phyloP scores from a whole-genome alignment of 1,284 basidiomycete genomes.

The Takashimella tepidaria region DNA sequence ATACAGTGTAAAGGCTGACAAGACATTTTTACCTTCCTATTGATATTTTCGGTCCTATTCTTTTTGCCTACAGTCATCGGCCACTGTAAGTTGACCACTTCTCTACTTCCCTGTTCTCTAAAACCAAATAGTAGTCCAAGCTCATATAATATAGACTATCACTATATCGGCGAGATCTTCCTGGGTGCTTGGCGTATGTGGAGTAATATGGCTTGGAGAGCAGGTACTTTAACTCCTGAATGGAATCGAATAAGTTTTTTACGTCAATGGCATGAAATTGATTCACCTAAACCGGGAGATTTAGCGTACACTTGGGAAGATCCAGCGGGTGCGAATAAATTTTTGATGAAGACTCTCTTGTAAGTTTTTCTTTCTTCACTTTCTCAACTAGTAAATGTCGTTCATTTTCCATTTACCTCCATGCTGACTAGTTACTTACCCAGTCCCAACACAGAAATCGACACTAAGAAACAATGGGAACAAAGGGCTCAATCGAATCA shows the following conservation, averaged over 20 bases:
- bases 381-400: background rate
- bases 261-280: conserved; percentile 8
- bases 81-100: conserved; percentile 19
- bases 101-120: too few species aligned
- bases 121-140: too few species aligned
- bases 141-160: conserved; percentile 23
- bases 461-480: conserved; percentile 16
- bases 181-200: conserved; percentile 31
- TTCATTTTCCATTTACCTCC: too few species aligned
- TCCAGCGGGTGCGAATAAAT: conserved; percentile 31
- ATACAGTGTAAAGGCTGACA: too few species aligned
- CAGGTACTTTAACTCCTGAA: conserved; percentile 16
- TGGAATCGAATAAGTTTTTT: conserved; percentile 25
- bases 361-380: conserved; percentile 12
- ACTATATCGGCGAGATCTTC: conserved; percentile 37
- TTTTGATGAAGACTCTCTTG: conserved; percentile 29
- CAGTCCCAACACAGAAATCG: conserved; percentile 21
- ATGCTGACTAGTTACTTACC: background rate
- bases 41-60: background rate
- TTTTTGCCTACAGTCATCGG: conserved; percentile 15
- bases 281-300: conserved; percentile 11
- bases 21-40: background rate
- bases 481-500: conserved; percentile 10
- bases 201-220: conserved; percentile 17
- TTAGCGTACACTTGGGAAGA: conserved; percentile 20